A percentile compares a stretch with the other conserved stretches of the same genome.
Conservation (phyloP, 2,329 filamentous ascomycete genomes). For the Colletotrichum viniferum region DNA sequence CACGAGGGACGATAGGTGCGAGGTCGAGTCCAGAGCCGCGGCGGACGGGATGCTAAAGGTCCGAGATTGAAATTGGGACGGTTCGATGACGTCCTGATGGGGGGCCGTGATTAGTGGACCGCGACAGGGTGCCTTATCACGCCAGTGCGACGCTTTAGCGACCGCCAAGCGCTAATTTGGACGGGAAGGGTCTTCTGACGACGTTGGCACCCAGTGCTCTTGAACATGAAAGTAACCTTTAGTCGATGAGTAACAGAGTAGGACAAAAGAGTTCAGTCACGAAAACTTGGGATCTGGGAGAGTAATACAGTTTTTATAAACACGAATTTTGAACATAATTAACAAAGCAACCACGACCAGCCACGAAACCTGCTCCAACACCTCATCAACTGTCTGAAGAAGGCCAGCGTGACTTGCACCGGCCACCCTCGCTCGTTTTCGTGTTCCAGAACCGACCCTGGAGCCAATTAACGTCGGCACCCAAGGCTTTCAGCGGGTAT, state of each 20-base stretch:
- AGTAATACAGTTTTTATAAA: neutral
- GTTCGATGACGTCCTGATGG: conserved; percentile 20
- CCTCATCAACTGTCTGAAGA: neutral
- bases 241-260: neutral
- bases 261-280: neutral
- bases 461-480: neutral
- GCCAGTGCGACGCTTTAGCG: conserved; percentile 2
- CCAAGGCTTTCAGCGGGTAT: neutral
- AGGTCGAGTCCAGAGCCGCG: neutral
- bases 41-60: conserved; percentile 10
- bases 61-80: conserved; percentile 19
- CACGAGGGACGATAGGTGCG: neutral
- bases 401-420: neutral
- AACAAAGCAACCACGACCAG: neutral
- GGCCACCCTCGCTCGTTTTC: conserved; percentile 10
- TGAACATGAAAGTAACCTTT: neutral
- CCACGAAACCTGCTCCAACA: neutral
- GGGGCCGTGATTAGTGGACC: conserved; percentile 6
- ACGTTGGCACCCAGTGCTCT: neutral
- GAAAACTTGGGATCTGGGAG: neutral
- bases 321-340: neutral
- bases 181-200: neutral
- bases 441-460: neutral
- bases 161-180: conserved; percentile 8
- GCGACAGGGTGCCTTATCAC: conserved; percentile 7